A percentile compares a stretch with the other conserved stretches of the same genome.
Conservation (phyloP, 2,329 filamentous ascomycete genomes). For the Phialophora macrospora region DNA sequence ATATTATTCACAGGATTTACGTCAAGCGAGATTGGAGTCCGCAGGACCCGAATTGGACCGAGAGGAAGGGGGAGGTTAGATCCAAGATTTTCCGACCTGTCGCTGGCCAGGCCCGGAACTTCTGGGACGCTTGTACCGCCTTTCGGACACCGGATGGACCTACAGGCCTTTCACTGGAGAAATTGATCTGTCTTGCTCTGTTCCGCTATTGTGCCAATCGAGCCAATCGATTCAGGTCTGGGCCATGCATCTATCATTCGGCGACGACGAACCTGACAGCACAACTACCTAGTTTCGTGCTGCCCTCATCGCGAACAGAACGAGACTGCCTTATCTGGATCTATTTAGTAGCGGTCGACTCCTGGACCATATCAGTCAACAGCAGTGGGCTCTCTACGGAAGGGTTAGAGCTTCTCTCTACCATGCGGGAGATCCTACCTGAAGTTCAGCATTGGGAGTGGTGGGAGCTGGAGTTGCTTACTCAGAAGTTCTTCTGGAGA, state of each 20-base stretch:
- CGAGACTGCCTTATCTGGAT: constrained; percentile 13
- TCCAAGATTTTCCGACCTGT: constrained; percentile 5
- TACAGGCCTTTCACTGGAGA: not conserved
- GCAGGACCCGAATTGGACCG: not conserved
- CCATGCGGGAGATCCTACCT: constrained; percentile 1
- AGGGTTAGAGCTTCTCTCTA: not conserved
- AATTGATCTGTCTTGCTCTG: constrained; percentile 10
- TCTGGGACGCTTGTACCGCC: constrained; percentile 14
- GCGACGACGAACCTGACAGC: constrained; percentile 13
- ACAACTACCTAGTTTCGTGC: not conserved
- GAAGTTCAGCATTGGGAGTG: constrained; percentile 10
- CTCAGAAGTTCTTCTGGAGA: constrained; percentile 15
- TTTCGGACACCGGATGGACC: constrained; percentile 1
- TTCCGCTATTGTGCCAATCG: constrained; percentile 15
- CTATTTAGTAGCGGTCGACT: constrained; percentile 4
- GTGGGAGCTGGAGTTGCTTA: constrained; percentile 10
- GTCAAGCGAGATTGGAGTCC: not conserved
- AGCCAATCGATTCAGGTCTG: not conserved
- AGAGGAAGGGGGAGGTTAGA: not conserved
- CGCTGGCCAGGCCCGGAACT: constrained; percentile 7
- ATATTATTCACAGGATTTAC: too few species aligned
- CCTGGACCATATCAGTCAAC: not conserved
- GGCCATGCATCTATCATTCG: constrained; percentile 13
- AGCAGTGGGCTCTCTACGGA: not conserved
- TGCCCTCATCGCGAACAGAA: constrained; percentile 1